These are phyloP conservation scores for Apiospora kogelbergensis DNA, from an alignment of 2,329 filamentous ascomycete genomes.

Conservation along the genomic window DNA sequence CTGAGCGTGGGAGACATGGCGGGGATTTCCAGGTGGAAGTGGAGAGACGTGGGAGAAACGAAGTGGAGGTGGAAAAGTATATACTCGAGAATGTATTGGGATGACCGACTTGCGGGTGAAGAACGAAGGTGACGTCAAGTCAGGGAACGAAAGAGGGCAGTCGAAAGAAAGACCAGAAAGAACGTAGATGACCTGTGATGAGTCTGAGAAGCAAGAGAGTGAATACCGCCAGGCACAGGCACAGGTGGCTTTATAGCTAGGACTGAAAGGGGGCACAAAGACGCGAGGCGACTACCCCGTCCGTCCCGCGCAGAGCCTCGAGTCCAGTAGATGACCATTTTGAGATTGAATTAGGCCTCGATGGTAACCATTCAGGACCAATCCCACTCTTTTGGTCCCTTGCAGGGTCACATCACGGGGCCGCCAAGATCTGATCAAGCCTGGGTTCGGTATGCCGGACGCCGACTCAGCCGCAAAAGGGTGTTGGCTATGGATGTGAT, in stretches of 20 bases:
- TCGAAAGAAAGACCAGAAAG: not conserved
- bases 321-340: not conserved
- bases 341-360: not conserved
- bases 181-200: not conserved
- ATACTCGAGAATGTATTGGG: not conserved
- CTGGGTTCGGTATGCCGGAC: not conserved
- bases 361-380: not conserved
- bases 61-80: not conserved
- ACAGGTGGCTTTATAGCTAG: not conserved
- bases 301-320: not conserved
- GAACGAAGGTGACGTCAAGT: not conserved
- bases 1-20: constrained; percentile 12
- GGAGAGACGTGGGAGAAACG: not conserved
- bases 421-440: not conserved
- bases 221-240: not conserved
- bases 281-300: not conserved
- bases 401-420: not conserved
- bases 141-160: not conserved
- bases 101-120: not conserved
- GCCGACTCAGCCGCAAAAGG: not conserved
- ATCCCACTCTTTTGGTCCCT: not conserved
- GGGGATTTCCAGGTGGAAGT: not conserved
- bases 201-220: not conserved
- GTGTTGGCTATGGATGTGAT: not conserved
- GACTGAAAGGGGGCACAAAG: not conserved